Percentiles rank a stretch among this genome's conserved stretches.
phyloP scores from a whole-genome alignment of 2,329 filamentous ascomycete species.

The Fusarium bactridioides region DNA sequence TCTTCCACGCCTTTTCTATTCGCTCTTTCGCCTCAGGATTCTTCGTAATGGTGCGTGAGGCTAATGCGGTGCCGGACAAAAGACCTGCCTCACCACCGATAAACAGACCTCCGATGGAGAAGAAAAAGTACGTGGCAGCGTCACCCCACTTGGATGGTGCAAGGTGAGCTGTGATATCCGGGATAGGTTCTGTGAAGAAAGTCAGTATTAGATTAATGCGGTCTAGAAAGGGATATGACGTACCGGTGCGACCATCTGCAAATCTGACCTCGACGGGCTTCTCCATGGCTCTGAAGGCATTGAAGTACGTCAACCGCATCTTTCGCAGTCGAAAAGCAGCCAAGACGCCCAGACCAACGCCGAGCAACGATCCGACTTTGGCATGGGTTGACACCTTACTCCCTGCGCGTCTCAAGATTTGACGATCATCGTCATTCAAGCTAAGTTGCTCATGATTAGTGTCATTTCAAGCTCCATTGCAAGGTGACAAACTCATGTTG shows the following conservation, averaged over 20 bases:
- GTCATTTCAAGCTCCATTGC: too few species aligned
- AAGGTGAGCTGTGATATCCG: not conserved
- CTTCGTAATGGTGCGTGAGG: not conserved
- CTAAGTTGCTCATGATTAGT: too few species aligned
- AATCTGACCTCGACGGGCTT: not conserved
- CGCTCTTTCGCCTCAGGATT: not conserved
- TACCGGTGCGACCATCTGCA: not conserved
- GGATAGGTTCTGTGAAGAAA: not conserved
- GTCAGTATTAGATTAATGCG: too few species aligned
- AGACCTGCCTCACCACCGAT: not conserved
- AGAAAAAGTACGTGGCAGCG: not conserved
- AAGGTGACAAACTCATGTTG: too few species aligned
- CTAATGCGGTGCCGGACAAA: not conserved
- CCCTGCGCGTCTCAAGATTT: not conserved
- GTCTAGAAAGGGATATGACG: too few species aligned
- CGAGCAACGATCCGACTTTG: not conserved
- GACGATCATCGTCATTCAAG: not conserved
- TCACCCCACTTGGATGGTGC: slow-evolving; percentile 5
- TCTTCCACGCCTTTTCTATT: not conserved
- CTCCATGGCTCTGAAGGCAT: not conserved
- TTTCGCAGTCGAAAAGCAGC: not conserved
- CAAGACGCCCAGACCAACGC: not conserved
- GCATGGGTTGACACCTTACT: not conserved
- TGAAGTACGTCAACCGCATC: slow-evolving; percentile 7
- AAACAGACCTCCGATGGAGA: not conserved